Percentiles rank a stretch among this genome's conserved stretches.
Conservation (phyloP, 2,329 filamentous ascomycete genomes). For the Xylariaceae sp. region DNA sequence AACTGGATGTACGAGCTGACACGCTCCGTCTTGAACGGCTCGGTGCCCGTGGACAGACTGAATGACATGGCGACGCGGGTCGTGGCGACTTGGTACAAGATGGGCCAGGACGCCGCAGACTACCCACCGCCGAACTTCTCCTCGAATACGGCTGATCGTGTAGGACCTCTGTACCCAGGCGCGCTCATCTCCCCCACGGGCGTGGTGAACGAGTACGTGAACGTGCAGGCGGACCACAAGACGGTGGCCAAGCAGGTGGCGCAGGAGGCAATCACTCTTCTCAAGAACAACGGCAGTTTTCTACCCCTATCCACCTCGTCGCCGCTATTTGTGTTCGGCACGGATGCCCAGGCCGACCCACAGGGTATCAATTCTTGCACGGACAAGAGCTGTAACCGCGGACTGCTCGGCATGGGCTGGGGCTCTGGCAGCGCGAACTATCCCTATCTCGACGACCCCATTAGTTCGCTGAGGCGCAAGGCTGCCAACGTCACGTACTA, state of each 20-base stretch:
- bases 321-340: slow-evolving; percentile 57
- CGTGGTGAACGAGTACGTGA: slow-evolving; percentile 72
- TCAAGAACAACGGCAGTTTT: slow-evolving; percentile 69
- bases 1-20: slow-evolving; percentile 64
- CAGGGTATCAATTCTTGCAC: slow-evolving; percentile 70
- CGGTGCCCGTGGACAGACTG: slow-evolving; percentile 60
- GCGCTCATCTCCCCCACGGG: slow-evolving; percentile 65
- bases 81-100: slow-evolving; percentile 63
- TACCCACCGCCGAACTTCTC: slow-evolving; percentile 65
- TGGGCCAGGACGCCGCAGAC: slow-evolving; percentile 61
- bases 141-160: slow-evolving; percentile 60
- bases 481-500: slow-evolving; percentile 59
- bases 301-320: slow-evolving; percentile 51
- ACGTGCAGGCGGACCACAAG: slow-evolving; percentile 62
- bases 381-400: slow-evolving; percentile 71
- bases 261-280: slow-evolving; percentile 61
- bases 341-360: slow-evolving; percentile 55
- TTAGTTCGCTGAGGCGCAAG: slow-evolving; percentile 62
- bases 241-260: slow-evolving; percentile 58
- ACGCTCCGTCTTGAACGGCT: slow-evolving; percentile 60
- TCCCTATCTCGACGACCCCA: slow-evolving; percentile 70
- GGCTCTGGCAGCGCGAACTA: slow-evolving; percentile 72
- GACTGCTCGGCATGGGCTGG: slow-evolving; percentile 75
- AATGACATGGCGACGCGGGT: slow-evolving; percentile 63
- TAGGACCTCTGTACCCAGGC: slow-evolving; percentile 62